These are phyloP conservation scores for Rosa chinensis DNA, from an alignment of 306 rosid species.

Conservation along the genomic window DNA sequence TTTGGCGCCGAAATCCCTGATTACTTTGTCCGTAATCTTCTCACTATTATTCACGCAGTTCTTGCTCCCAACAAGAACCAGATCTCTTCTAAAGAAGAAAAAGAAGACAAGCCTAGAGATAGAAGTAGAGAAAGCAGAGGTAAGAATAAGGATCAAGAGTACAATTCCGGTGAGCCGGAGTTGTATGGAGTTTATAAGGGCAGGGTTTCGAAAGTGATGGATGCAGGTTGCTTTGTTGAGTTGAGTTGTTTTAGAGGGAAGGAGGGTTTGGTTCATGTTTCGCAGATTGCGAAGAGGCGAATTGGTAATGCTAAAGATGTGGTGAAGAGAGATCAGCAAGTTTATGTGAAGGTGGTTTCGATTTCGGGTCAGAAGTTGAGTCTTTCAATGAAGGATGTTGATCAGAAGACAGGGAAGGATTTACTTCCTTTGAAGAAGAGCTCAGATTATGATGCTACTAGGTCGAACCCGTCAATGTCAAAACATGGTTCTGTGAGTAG, in stretches of 20 bases:
- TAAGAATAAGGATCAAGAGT: slow-evolving; percentile 23
- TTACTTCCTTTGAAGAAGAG: slow-evolving; percentile 73
- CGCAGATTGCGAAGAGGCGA: slow-evolving; percentile 74
- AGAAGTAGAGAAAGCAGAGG: slow-evolving; percentile 33
- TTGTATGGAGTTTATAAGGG: slow-evolving; percentile 73
- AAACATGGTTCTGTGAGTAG: slow-evolving; percentile 58
- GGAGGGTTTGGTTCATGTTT: slow-evolving; percentile 86
- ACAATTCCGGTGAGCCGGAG: slow-evolving; percentile 51
- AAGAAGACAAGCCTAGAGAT: slow-evolving; percentile 30
- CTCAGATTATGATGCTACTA: slow-evolving; percentile 40
- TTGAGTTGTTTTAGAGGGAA: slow-evolving; percentile 66
- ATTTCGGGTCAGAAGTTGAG: slow-evolving; percentile 77
- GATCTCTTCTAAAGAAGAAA: slow-evolving; percentile 34
- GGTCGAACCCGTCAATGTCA: slow-evolving; percentile 56
- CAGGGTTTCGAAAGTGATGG: slow-evolving; percentile 75
- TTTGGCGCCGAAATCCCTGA: slow-evolving; percentile 75
- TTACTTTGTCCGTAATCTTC: slow-evolving; percentile 62
- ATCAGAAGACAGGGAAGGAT: slow-evolving; percentile 71
- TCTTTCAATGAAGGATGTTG: slow-evolving; percentile 85
- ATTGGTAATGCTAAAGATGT: slow-evolving; percentile 73
- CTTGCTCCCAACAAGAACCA: slow-evolving; percentile 66
- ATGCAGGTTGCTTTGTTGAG: slow-evolving; percentile 79
- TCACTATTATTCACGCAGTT: slow-evolving; percentile 72
- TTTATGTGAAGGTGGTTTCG: slow-evolving; percentile 73
- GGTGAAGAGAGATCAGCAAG: slow-evolving; percentile 79